Evolutionary conservation across 139 green algal species (phyloP).

Genomic region (Asterochloris erici): DNA sequence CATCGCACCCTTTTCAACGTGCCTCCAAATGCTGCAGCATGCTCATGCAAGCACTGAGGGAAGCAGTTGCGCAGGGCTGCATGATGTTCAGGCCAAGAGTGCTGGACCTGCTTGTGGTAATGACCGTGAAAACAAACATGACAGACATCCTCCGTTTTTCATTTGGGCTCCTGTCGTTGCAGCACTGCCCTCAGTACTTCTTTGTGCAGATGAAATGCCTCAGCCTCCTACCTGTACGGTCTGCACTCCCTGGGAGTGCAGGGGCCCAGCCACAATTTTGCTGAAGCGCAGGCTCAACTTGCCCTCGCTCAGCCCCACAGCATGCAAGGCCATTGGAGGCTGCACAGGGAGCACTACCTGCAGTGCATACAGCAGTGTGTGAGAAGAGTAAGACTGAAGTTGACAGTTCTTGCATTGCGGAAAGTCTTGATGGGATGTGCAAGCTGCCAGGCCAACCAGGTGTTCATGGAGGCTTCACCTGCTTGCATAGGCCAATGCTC

Average conservation of each 20-base stretch:
- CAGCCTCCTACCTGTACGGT: background rate
- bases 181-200: background rate
- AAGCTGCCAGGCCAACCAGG: too few relatives aligned
- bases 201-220: background rate
- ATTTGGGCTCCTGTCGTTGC: background rate
- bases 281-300: constrained; percentile 2
- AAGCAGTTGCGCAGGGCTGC: background rate
- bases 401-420: too few relatives aligned
- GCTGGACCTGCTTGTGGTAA: background rate
- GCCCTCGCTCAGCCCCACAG: background rate
- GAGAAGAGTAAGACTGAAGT: too few relatives aligned
- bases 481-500: too few relatives aligned
- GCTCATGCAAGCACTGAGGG: background rate
- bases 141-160: background rate
- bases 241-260: background rate
- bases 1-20: too few relatives aligned
- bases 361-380: background rate
- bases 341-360: constrained; percentile 17
- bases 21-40: background rate
- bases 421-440: too few relatives aligned
- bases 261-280: background rate
- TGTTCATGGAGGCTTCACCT: too few relatives aligned
- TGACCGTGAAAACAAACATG: background rate
- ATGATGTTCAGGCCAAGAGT: background rate
- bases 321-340: constrained; percentile 10